phyloP scores from a whole-genome alignment of 2,329 filamentous ascomycete genomes.

The Sordariomycetes sp. region DNA sequence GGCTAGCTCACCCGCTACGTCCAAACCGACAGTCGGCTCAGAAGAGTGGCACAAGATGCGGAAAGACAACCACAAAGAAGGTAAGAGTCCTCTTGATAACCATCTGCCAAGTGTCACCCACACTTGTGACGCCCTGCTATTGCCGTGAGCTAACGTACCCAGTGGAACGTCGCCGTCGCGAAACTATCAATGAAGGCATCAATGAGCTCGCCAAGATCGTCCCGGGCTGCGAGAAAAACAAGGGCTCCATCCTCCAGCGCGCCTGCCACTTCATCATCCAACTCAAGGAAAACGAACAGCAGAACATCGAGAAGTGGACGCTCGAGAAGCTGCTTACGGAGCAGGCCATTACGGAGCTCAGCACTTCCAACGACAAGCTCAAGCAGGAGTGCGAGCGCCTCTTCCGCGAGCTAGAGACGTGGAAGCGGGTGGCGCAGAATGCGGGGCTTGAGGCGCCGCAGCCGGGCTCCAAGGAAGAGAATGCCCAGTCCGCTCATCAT shows the following conservation, averaged over 20 bases:
- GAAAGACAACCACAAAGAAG: conserved; percentile 98
- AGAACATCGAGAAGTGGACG: conserved; percentile 92
- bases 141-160: neutral
- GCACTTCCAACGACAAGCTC: conserved; percentile 76
- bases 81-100: conserved; percentile 39
- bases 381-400: conserved; percentile 72
- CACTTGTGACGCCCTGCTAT: neutral
- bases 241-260: conserved; percentile 88
- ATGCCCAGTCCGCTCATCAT: conserved; percentile 7
- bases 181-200: conserved; percentile 98
- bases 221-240: conserved; percentile 97
- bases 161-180: conserved; percentile 94
- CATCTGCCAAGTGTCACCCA: too few species aligned
- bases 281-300: conserved; percentile 85
- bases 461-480: conserved; percentile 25
- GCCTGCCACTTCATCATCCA: conserved; percentile 92
- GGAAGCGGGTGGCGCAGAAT: conserved; percentile 61
- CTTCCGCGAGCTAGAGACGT: conserved; percentile 69
- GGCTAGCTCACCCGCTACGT: conserved; percentile 22
- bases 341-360: conserved; percentile 82
- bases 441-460: conserved; percentile 41
- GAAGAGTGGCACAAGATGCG: conserved; percentile 97
- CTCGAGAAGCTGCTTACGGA: conserved; percentile 84
- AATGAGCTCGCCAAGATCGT: conserved; percentile 98
- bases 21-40: conserved; percentile 87